Evolutionary conservation across 495 filamentous ascomycete genomes (phyloP).

Genomic region (Wilcoxina mikolae): DNA sequence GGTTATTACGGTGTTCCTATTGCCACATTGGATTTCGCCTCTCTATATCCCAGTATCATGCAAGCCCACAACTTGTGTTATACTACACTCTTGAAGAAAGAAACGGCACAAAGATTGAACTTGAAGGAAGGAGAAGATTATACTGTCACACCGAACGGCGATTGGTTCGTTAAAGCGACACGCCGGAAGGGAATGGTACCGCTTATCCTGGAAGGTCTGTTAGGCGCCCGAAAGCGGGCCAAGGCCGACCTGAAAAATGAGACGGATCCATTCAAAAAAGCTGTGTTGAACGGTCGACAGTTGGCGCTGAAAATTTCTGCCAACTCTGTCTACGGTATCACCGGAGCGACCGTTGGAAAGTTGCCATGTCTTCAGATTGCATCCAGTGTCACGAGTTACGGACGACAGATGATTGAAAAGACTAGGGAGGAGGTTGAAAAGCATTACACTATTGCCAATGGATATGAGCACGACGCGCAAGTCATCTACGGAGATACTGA

Average conservation of each 20-base stretch:
- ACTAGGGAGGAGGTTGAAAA: constrained; percentile 86
- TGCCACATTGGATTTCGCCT: constrained; percentile 96
- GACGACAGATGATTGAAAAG: constrained; percentile 95
- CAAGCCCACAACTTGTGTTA: constrained; percentile 98
- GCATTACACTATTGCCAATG: constrained; percentile 80
- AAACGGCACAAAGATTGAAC: constrained; percentile 52
- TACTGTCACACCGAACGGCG: constrained; percentile 83
- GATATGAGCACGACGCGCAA: constrained; percentile 81
- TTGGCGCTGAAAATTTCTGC: constrained; percentile 92
- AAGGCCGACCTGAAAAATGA: constrained; percentile 83
- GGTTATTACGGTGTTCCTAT: constrained; percentile 90
- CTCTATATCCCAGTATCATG: constrained; percentile 96
- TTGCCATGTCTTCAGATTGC: constrained; percentile 89
- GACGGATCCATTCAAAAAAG: constrained; percentile 93
- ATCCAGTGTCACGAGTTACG: constrained; percentile 88
- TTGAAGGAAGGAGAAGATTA: constrained; percentile 84
- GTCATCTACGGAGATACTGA: constrained; percentile 99
- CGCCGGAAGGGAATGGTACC: constrained; percentile 83
- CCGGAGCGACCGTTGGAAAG: constrained; percentile 89
- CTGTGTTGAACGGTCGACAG: constrained; percentile 93
- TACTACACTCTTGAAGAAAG: constrained; percentile 79
- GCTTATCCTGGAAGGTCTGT: constrained; percentile 86
- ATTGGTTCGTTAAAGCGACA: constrained; percentile 80
- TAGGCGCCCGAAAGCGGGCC: constrained; percentile 77
- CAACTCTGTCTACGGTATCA: constrained; percentile 96